These are phyloP conservation scores for Tieghemiomyces parasiticus DNA, from an alignment of 192 early-diverging fungal species.

Conservation along the genomic window DNA sequence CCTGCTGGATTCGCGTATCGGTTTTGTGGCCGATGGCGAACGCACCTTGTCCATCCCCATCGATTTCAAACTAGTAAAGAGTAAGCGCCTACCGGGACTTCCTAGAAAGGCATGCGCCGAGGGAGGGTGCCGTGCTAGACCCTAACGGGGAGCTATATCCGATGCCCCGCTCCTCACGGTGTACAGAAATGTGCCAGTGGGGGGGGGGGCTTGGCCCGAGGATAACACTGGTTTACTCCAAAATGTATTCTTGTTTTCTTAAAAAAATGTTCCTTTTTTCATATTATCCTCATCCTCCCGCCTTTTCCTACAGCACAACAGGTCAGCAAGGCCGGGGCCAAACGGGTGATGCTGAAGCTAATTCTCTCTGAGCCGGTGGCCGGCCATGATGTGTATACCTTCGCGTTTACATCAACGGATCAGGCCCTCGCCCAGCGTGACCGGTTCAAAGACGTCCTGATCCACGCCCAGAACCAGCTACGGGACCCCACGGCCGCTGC, in stretches of 20 bases:
- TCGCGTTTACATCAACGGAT: slow-evolving; percentile 28
- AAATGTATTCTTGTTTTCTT: too few relatives aligned
- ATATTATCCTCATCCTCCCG: slow-evolving; percentile 13
- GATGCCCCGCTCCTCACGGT: slow-evolving; percentile 4
- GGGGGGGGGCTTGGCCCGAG: too few relatives aligned
- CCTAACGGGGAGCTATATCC: neutral
- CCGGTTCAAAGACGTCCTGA: slow-evolving; percentile 28
- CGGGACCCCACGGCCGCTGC: slow-evolving; percentile 13
- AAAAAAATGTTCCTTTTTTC: neutral
- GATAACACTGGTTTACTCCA: too few relatives aligned
- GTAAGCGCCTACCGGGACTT: slow-evolving; percentile 7
- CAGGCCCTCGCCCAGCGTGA: slow-evolving; percentile 29
- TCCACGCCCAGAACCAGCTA: slow-evolving; percentile 21
- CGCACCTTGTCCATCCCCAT: slow-evolving; percentile 27
- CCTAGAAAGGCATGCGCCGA: neutral
- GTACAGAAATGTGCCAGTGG: slow-evolving; percentile 10
- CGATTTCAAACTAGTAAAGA: slow-evolving; percentile 25
- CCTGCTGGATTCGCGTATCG: slow-evolving; percentile 34
- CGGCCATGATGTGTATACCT: slow-evolving; percentile 21
- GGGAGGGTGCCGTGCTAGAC: neutral
- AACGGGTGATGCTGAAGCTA: slow-evolving; percentile 41
- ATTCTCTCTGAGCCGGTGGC: slow-evolving; percentile 14
- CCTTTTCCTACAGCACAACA: slow-evolving; percentile 16
- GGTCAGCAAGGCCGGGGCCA: slow-evolving; percentile 27
- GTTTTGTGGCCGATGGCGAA: slow-evolving; percentile 33